Evolutionary conservation across 225 moss, liverwort and hornwort genomes (phyloP), one percentile per base, ranked within the genome.

Genomic region (Marchantia polymorpha): DNA sequence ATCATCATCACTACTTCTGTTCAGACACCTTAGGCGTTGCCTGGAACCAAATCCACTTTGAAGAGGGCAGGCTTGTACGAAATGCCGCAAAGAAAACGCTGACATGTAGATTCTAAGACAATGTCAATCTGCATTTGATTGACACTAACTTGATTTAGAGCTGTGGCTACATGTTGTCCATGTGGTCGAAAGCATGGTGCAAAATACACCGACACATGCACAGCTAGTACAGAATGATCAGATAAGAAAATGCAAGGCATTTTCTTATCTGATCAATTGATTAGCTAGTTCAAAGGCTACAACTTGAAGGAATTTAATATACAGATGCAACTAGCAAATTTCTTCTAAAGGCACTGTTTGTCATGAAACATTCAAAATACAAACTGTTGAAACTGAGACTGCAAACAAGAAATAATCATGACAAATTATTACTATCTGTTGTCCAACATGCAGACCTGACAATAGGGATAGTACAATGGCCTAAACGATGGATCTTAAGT

Each of bases 51-150:
- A n/a, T 54, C 29, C 54, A 58, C 73, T 29, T 14, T 51, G 5
- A 3, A 4, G 27, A 52, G 8, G 8, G 72, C 71, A 72, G 50
- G n/a, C 47, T 50, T 46, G 52, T n/a, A 72, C 20, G 51, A 25
- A 52, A 72, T 26, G 30, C 10, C 74, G 55, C 54, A 30, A 27
- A 17, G 3, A 25, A 74, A 54, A 54, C 74, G 74, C 74, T 74
- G 55, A 56, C 74, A 74, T 74, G 55, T 74, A 56, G 55, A 74
- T 15, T 30, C 20, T 65, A 77, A 51, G 17, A 65, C 23, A 25
- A 77, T 61, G 64, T 61, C 22, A 63, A 63, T 63, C 77, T 77
- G 77, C 77, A 63, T 77, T 39, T 77, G 75, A 49, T 22, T 77
- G 61, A 77, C 75, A 58, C 58, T 75, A 48, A 20, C n/a, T 22